Evolutionary conservation across 225 moss, liverwort and hornwort species (phyloP), one percentile per base, ranked within the genome.

Genomic region (Polytrichum formosum): DNA sequence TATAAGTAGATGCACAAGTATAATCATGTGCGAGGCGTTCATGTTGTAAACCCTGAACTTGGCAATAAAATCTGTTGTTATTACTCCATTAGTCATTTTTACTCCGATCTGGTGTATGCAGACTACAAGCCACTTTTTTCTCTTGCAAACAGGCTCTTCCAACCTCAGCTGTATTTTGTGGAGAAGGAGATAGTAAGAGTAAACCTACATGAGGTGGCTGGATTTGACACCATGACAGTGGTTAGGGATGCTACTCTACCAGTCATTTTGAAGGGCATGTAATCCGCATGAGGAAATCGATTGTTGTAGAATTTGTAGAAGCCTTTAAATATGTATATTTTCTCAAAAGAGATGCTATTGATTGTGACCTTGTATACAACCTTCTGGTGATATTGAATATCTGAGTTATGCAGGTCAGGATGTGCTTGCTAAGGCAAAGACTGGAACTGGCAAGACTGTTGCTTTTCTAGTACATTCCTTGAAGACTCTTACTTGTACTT

Each of bases 371-470:
- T 61, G 61, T 61, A 61, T 25, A 35, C 26, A 67, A n/a, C 20
- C 28, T 58, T 58, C 58, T 23, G 23, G 9, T 58, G 21, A 58
- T 58, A 58, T 58, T 21, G 58, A 58, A 6, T 58, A 20, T 71
- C 70, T 71, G 75, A 70, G 9, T 76, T 61, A 29, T 76, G 70
- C 82, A 96, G 95, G 96, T 55, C 81, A 84, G 83, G 97, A 98
- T 76, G 89, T 98, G 29, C 80, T 98, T 28, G 97, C 97, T 19
- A 98, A 90, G 82, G 97, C 97, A 23, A 98, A 94, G 77, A 98
- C 97, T 4, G 97, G 97, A 37, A 98, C 97, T 61, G 97, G 97
- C 71, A 98, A 98, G 83, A 98, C 97, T 73, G 88, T 98, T 77
- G 97, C 97, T 58, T 98, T 98, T 79, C 71, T 98, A 84, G 95